Percentiles rank a stretch among this genome's conserved stretches.
phyloP scores from a whole-genome alignment of 202 grass and related monocot species.

The Saccharum hybrid region DNA sequence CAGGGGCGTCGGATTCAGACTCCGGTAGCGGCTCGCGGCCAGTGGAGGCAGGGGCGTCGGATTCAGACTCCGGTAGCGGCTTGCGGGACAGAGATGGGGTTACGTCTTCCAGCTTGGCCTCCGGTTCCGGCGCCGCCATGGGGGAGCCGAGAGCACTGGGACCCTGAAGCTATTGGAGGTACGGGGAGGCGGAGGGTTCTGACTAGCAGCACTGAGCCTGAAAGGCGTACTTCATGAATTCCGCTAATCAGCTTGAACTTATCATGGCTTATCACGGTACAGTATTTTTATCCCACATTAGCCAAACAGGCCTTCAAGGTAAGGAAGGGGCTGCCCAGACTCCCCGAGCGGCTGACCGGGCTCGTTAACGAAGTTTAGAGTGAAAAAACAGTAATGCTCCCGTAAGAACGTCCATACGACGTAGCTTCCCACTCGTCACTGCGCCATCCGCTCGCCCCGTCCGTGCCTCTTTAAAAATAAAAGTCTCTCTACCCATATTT shows the following conservation, averaged over 20 bases:
- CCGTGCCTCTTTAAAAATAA: too few relatives aligned
- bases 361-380: too few relatives aligned
- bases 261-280: too few relatives aligned
- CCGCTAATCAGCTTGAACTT: not conserved
- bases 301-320: too few relatives aligned
- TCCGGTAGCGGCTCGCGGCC: conserved; percentile 25
- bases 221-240: not conserved
- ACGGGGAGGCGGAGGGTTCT: not conserved
- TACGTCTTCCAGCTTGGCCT: conserved; percentile 24
- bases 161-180: not conserved
- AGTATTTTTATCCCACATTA: too few relatives aligned
- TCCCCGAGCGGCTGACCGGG: too few relatives aligned
- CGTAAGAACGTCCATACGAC: too few relatives aligned
- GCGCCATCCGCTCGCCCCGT: too few relatives aligned
- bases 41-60: not conserved
- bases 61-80: not conserved
- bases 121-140: conserved; percentile 54
- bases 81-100: conserved; percentile 9
- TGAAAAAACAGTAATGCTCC: too few relatives aligned
- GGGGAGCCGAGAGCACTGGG: not conserved
- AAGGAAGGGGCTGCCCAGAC: too few relatives aligned
- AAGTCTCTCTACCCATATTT: too few relatives aligned
- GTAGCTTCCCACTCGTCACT: too few relatives aligned
- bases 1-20: conserved; percentile 25
- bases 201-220: not conserved